Base-by-base conservation (phyloP, 345 rosid species). In the Aquilaria sinensis region DNA sequence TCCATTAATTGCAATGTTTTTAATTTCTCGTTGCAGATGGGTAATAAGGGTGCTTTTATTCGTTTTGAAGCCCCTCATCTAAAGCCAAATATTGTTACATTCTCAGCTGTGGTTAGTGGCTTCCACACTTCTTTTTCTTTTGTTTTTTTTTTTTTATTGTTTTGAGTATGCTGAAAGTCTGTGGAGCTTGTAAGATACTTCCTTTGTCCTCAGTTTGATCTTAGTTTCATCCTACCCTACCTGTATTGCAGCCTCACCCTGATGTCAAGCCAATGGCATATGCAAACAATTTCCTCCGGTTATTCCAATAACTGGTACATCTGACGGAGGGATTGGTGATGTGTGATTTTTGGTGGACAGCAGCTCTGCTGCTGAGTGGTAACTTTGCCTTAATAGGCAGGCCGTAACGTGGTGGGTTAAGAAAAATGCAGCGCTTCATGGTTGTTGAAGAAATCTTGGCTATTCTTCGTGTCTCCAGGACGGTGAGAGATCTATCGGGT, bases 201-300 rank as follows among this genome's bases (percentile, higher is more conserved):
- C 23, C 23, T 23, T 37, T 37, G 43, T 37, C 43, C 43, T 37
- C 5, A 9, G 5, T 37, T 5, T 37, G 43, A n/a, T 58, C 53
- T 37, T 29, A 41, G 46, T 52, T 52, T 10, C 48, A 34, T 66
- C 34, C 33, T 16, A 2, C 31, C 34, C 33, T 16, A 2, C 31
- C 50, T 49, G 64, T 53, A 57, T 69, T 77, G 72, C 93, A 94
- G 99, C 89, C 91, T 49, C 99, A 94, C 72, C 97, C 97, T 10
- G 91, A 90, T 47, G 97, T 90, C 33, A 94, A 83, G 84, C 96
- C 99, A 33, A 94, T 94, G 99, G 99, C 97, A 10, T 90, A 94
- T 63, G 96, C 99, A 29, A 90, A 77, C 83, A 86, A 90, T 73
- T 94, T 94, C 67, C 76, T 89, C 43, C 70, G 86, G 60, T 70